Percentiles rank a stretch among this genome's conserved stretches.
These are phyloP conservation scores for Rosa multiflora DNA, from an alignment of 306 rosid species.

Conservation along the genomic window DNA sequence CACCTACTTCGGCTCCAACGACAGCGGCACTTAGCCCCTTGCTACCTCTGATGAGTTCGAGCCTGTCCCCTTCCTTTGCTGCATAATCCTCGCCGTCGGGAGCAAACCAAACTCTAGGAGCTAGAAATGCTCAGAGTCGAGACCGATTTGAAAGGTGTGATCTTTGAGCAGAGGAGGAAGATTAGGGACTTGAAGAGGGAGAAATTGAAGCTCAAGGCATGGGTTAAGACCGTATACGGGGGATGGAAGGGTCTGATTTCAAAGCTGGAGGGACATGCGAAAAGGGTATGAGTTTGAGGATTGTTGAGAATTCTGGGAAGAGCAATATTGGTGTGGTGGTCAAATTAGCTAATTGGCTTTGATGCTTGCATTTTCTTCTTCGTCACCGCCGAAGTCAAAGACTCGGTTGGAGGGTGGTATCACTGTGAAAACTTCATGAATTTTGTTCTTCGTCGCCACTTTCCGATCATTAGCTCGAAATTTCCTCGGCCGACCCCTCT, in stretches of 20 bases:
- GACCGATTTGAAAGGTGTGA: not conserved
- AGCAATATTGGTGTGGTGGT: not conserved
- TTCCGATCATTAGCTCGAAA: no score
- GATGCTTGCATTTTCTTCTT: no score
- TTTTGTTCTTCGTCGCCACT: no score
- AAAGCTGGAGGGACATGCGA: not conserved
- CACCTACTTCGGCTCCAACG: conserved; percentile 76
- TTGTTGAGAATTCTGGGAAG: no score
- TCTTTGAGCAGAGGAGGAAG: conserved; percentile 10
- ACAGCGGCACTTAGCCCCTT: conserved; percentile 68
- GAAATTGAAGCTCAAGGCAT: not conserved
- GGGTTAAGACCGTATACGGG: not conserved
- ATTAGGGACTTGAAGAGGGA: conserved; percentile 19
- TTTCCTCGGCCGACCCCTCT: no score
- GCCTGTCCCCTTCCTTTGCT: conserved; percentile 69
- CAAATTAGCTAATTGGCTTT: conserved; percentile 2
- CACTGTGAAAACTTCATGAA: no score
- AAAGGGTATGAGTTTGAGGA: not conserved
- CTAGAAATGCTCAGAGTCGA: not conserved
- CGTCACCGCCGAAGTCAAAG: no score
- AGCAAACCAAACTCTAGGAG: not conserved
- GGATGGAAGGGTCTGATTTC: not conserved
- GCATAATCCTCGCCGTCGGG: conserved; percentile 64
- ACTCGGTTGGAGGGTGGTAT: no score
- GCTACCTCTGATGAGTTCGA: conserved; percentile 72